These are phyloP conservation scores for Oryza glaberrima DNA, from an alignment of 176 grass and related monocot genomes.

Conservation along the genomic window DNA sequence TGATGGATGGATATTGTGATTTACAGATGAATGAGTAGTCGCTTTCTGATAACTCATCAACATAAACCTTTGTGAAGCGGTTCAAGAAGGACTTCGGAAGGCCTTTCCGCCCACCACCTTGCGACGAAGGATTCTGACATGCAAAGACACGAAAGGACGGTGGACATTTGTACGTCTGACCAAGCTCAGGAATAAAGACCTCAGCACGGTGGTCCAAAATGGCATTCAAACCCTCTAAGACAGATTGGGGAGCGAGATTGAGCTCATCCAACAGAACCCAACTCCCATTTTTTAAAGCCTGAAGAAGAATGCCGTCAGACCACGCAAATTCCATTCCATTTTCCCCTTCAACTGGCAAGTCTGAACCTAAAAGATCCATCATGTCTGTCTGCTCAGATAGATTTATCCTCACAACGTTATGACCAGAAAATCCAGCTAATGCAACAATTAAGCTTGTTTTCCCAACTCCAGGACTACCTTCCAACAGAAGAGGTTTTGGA, in stretches of 20 bases:
- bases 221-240: conserved; percentile 92
- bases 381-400: conserved; percentile 99
- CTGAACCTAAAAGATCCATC: conserved; percentile 98
- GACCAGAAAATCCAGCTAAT: conserved; percentile 76
- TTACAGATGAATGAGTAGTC: conserved; percentile 87
- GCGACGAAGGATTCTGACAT: conserved; percentile 90
- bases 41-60: conserved; percentile 79
- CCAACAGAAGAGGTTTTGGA: conserved; percentile 88
- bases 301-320: conserved; percentile 97
- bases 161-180: conserved; percentile 79
- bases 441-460: conserved; percentile 92
- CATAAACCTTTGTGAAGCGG: conserved; percentile 97
- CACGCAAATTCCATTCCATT: conserved; percentile 90
- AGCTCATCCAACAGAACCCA: conserved; percentile 99
- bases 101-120: conserved; percentile 92
- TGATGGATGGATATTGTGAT: conserved; percentile 56
- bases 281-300: conserved; percentile 93
- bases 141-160: conserved; percentile 87
- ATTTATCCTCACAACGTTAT: conserved; percentile 89
- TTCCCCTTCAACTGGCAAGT: conserved; percentile 76
- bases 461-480: conserved; percentile 97
- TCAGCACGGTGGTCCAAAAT: conserved; percentile 97
- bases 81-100: conserved; percentile 95
- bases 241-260: conserved; percentile 96
- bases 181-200: conserved; percentile 95